Percentiles rank a stretch among this genome's conserved stretches.
phyloP scores from a whole-genome alignment of 2,329 filamentous ascomycete genomes.

The Pezicula carpinea region DNA sequence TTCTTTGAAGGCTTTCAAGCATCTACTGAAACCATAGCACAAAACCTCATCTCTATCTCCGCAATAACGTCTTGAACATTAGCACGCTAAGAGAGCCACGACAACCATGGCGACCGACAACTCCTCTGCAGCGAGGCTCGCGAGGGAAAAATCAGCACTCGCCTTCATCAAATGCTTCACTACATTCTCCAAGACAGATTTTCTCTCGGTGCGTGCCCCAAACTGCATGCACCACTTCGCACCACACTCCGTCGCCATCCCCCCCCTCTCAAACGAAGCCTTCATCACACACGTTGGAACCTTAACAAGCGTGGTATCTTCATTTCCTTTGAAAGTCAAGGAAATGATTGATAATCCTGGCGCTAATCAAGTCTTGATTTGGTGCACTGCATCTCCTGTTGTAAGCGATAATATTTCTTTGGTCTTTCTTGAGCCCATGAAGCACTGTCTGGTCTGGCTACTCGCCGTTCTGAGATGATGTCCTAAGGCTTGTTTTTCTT shows the following conservation, averaged over 20 bases:
- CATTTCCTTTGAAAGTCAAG: slow-evolving; percentile 2
- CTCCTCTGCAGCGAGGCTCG: not conserved
- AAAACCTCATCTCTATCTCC: not conserved
- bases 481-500: no score
- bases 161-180: not conserved
- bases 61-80: not conserved
- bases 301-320: not conserved
- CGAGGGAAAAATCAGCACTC: not conserved
- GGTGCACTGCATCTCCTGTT: slow-evolving; percentile 3
- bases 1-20: not conserved
- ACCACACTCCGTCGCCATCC: not conserved
- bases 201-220: not conserved
- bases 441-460: no score
- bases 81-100: not conserved
- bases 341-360: slow-evolving; percentile 4
- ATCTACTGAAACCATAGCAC: not conserved
- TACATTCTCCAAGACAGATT: not conserved
- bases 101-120: not conserved
- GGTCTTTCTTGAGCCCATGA: no score
- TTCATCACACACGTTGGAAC: not conserved
- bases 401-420: no score
- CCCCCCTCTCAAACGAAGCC: not conserved
- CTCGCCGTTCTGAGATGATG: no score
- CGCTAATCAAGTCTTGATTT: slow-evolving; percentile 6
- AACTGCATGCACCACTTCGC: not conserved